phyloP scores from a whole-genome alignment of 164 flowering plant genomes.

The Macadamia integrifolia region DNA sequence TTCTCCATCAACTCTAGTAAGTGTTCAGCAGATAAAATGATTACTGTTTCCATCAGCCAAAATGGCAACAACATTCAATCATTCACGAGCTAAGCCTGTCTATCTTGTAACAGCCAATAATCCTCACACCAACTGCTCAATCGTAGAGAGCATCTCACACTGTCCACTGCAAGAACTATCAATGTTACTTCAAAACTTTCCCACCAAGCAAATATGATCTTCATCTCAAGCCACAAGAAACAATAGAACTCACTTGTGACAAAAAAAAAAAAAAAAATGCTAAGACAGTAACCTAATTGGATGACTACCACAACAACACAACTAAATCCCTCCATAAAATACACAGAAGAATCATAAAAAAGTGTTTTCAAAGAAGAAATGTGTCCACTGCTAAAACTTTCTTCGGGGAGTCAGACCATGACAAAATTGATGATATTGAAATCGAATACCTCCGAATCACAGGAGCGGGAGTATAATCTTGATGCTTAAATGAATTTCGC shows the following conservation, averaged over 20 bases:
- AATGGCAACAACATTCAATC: not conserved
- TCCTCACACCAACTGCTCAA: not conserved
- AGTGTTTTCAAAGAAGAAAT: too few relatives aligned
- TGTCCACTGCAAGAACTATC: too few relatives aligned
- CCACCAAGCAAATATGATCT: too few relatives aligned
- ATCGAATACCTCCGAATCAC: constrained; percentile 68
- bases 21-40: not conserved
- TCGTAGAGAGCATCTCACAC: not conserved
- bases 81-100: not conserved
- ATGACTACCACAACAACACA: too few relatives aligned
- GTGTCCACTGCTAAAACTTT: constrained; percentile 41
- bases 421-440: constrained; percentile 39
- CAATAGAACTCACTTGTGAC: too few relatives aligned
- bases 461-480: constrained; percentile 37
- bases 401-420: constrained; percentile 36
- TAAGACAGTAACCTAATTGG: not conserved
- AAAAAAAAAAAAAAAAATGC: not conserved
- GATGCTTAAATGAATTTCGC: constrained; percentile 43
- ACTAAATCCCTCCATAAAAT: too few relatives aligned
- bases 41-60: not conserved
- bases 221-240: too few relatives aligned
- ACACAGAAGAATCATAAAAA: too few relatives aligned
- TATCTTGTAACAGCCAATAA: not conserved
- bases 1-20: too few relatives aligned
- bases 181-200: too few relatives aligned